A percentile compares a stretch with the other conserved stretches of the same genome.
phyloP scores from a whole-genome alignment of 495 filamentous ascomycete genomes.

The Chaetomidium leptoderma region DNA sequence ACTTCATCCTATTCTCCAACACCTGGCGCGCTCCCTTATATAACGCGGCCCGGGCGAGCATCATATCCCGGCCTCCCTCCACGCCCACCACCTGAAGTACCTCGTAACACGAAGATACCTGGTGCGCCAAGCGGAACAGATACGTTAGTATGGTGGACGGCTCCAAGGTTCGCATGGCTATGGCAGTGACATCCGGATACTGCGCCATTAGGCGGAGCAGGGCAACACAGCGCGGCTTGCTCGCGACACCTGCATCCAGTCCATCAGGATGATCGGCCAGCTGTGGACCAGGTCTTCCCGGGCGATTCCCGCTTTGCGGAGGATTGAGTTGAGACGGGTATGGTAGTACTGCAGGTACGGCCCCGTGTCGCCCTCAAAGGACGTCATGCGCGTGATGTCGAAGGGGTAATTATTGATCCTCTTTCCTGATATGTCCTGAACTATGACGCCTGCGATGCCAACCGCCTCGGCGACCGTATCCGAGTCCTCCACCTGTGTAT shows the following conservation, averaged over 20 bases:
- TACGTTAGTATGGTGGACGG: slow-evolving; percentile 69
- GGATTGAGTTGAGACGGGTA: slow-evolving; percentile 58
- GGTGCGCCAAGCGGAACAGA: slow-evolving; percentile 82
- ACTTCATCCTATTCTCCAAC: slow-evolving; percentile 73
- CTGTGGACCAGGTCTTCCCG: not conserved
- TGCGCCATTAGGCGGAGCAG: slow-evolving; percentile 57
- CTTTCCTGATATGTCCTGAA: slow-evolving; percentile 63
- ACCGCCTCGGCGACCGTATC: slow-evolving; percentile 52
- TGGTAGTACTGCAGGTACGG: slow-evolving; percentile 67
- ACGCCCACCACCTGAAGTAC: slow-evolving; percentile 72
- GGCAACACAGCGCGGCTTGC: slow-evolving; percentile 49
- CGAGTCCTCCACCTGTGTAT: slow-evolving; percentile 54
- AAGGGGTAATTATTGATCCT: slow-evolving; percentile 61
- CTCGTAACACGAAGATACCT: slow-evolving; percentile 76
- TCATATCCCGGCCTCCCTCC: slow-evolving; percentile 52
- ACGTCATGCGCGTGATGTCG: slow-evolving; percentile 60
- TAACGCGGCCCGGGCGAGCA: slow-evolving; percentile 72
- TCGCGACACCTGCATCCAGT: no score
- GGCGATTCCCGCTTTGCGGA: slow-evolving; percentile 37
- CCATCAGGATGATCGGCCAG: no score
- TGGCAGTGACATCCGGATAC: slow-evolving; percentile 59
- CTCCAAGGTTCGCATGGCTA: slow-evolving; percentile 59
- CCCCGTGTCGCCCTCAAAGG: slow-evolving; percentile 67
- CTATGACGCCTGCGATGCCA: slow-evolving; percentile 58
- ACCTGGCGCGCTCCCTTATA: slow-evolving; percentile 75